Conservation (phyloP, 495 filamentous ascomycete genomes). For the Lophiostoma macrostomum region DNA sequence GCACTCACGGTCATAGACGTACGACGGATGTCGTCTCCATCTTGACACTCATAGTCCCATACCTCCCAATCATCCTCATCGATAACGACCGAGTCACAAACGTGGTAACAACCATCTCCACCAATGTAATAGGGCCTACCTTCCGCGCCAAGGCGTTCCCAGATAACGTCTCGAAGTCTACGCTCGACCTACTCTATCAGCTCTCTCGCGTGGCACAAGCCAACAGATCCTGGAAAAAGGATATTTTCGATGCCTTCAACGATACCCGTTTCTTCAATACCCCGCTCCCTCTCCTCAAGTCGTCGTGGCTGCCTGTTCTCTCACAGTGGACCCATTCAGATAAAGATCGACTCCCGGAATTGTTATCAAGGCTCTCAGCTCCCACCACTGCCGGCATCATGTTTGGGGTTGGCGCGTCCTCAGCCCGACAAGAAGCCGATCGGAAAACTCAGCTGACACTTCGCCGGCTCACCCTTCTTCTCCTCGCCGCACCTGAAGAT, state of each 20-base stretch:
- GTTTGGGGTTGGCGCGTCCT: conserved; percentile 93
- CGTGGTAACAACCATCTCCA: conserved; percentile 74
- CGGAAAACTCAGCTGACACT: conserved; percentile 89
- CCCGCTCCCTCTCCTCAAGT: conserved; percentile 59
- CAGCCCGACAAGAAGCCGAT: conserved; percentile 90
- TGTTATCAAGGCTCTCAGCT: conserved; percentile 71
- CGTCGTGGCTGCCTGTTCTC: conserved; percentile 77
- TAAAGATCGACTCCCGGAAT: conserved; percentile 81
- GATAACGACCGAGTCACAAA: conserved; percentile 79
- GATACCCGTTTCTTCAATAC: conserved; percentile 79
- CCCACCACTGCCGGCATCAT: conserved; percentile 96
- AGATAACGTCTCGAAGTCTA: conserved; percentile 70
- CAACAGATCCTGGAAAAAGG: conserved; percentile 90
- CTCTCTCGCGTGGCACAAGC: conserved; percentile 72
- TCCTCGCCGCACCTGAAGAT: conserved; percentile 71
- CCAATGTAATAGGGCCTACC: conserved; percentile 75
- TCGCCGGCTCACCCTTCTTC: conserved; percentile 70
- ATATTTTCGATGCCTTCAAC: conserved; percentile 86
- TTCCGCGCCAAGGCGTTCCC: conserved; percentile 86
- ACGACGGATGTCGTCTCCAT: conserved; percentile 62
- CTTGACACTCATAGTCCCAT: conserved; percentile 72
- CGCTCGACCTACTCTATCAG: conserved; percentile 71
- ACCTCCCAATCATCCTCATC: conserved; percentile 78
- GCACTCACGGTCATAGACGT: conserved; percentile 52
- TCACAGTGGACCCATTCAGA: conserved; percentile 79